Base-by-base conservation (phyloP, 1,284 basidiomycete species). In the Ganoderma lingzhi region DNA sequence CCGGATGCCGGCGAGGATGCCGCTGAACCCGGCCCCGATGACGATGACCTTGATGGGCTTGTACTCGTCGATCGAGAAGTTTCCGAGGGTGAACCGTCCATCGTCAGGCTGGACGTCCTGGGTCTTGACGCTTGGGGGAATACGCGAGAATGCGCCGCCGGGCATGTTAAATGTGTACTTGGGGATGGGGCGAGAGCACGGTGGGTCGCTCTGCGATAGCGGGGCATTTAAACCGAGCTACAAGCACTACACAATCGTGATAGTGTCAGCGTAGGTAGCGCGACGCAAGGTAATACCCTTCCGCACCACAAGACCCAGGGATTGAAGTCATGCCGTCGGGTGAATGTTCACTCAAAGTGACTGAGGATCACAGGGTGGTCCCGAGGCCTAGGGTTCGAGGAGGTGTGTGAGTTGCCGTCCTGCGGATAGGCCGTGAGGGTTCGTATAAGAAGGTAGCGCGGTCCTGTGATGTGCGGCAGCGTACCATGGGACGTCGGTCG, bases 1-100 rank as follows among this genome's bases (percentile, higher is more conserved):
- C 83, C 88, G 81, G 60, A 90, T 87, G 0, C 84, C 88, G 32
- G 88, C 86, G 12, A 84, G 83, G 72, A 89, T 86, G 3, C 88
- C 88, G 59, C 84, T 84, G 74, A 84, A 88, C 0, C 87, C 87
- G 28, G 86, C 85, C n/a, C 87, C 87, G 55, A 88, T 85, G 6
- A 82, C 79, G 12, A 85, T 82, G 37, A 88, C 84, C 71, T 82
- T 85, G 66, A 88, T 84, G 19, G 84, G 85, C 41, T 84, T 82
- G 28, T 83, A 76, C 51, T 86, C 85, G 74, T 87, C 86, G 66
- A 87, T 82, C 42, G 80, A 81, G 68, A 84, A 84, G 19, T 69
- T 66, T 0, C 74, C 75, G 2, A 71, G 63, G 4, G 55, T 67
- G 37, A 62, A 64, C 35, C 55, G 39, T 12, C 39, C 60, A 6